Percentiles rank a stretch among this genome's conserved stretches.
Conservation (phyloP, 352 stramenopile genomes). For the Pythium sukuiense region DNA sequence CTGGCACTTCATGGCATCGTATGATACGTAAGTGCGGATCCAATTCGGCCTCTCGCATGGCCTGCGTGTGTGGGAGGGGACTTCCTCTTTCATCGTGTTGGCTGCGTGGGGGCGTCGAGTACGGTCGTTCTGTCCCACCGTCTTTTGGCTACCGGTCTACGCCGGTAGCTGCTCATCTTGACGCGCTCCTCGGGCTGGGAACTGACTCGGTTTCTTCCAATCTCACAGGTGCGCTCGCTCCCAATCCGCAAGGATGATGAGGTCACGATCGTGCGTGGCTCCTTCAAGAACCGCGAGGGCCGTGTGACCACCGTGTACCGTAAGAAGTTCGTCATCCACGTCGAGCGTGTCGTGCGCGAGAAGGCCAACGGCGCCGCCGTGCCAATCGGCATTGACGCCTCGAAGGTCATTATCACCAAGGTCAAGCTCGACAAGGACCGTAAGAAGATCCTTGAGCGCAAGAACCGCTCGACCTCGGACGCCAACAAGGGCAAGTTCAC, state of each 20-base stretch:
- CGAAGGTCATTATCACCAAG: constrained; percentile 99
- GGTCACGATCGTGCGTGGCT: constrained; percentile 97
- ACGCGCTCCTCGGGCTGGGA: constrained; percentile 1
- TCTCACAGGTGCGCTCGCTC: constrained; percentile 93
- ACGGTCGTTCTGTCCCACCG: constrained; percentile 1
- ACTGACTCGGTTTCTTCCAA: constrained; percentile 19
- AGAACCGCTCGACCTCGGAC: constrained; percentile 89
- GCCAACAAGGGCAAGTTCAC: constrained; percentile 91
- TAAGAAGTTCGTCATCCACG: constrained; percentile 99
- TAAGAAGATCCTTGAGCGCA: constrained; percentile 98
- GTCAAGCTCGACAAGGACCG: constrained; percentile 99
- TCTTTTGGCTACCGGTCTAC: not conserved
- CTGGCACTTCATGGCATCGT: constrained; percentile 91
- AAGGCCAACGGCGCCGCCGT: constrained; percentile 98
- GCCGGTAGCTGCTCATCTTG: not conserved
- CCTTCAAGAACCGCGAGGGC: constrained; percentile 98
- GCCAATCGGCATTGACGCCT: constrained; percentile 97
- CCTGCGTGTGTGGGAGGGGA: not conserved
- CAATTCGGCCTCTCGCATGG: constrained; percentile 5
- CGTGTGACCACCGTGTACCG: constrained; percentile 98
- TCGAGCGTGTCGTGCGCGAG: constrained; percentile 98
- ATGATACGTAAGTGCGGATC: constrained; percentile 79
- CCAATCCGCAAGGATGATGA: constrained; percentile 99
- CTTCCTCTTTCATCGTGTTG: not conserved
- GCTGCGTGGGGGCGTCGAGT: not conserved